Base-by-base conservation (phyloP, 495 filamentous ascomycete genomes). In the Aspergillus sclerotiicarbonarius region DNA sequence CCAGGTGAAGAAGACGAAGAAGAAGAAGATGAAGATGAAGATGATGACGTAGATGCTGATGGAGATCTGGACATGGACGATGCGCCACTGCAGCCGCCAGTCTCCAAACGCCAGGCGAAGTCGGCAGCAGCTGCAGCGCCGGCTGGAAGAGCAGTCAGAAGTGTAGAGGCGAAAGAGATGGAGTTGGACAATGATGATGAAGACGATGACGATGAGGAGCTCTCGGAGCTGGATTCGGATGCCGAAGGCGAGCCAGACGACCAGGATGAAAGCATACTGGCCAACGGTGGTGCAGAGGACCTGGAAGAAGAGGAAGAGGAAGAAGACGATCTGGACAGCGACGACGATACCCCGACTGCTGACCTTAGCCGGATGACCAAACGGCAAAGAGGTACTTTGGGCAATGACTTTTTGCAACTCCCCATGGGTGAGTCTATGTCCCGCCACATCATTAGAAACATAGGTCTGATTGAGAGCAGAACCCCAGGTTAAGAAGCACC, bases 401-500 rank as follows among this genome's bases (percentile, higher is more conserved):
- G 84, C 48, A 82, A 83, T n/a, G 83, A 86, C 60, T 80, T 92
- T 52, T 70, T 98, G 71, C 91, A 95, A 64, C 77, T 98, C 9
- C 92, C 92, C 2, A 94, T 96, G 79, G 86, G 86, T 86, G 77
- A 60, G 75, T 59, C 29, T 29, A 18, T 15, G n/a, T 50, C 12
- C 12, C 4, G 25, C 29, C 13, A 8, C 5, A 12, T 5, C n/a
- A 1, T 29, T 18, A 16, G 16, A 6, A n/a, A 16, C 25, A n/a
- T 31, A 39, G 21, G 48, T 44, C 66, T 71, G 51, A 71, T 51
- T n/a, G 8, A 9, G 20, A 55, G 54, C 74, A 93, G 91, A 96
- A 74, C 90, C 92, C 20, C 91, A 95, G 79, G 89, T 88, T 54
- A 97, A 97, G 75, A 96, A 96, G 67, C 84, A 88, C 65, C 73